These are phyloP conservation scores for Carex pumila DNA, from an alignment of 176 grass and related monocot species.

Conservation along the genomic window DNA sequence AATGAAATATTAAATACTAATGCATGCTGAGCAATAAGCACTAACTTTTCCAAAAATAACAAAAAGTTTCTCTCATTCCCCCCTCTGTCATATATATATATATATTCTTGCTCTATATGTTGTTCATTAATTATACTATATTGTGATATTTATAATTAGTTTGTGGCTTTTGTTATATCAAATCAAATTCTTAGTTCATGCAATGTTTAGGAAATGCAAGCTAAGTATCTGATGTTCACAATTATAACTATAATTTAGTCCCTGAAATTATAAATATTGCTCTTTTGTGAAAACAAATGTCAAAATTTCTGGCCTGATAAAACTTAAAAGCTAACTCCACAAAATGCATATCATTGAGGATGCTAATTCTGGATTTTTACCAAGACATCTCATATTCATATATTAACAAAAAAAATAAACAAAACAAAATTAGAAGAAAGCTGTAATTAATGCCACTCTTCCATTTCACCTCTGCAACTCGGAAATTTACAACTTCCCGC, in stretches of 20 bases:
- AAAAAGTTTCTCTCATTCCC: conserved; percentile 22
- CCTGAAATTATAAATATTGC: not conserved
- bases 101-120: not conserved
- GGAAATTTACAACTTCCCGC: conserved; percentile 13
- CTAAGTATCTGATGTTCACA: not conserved
- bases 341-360: not conserved
- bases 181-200: not conserved
- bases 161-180: not conserved
- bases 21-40: conserved; percentile 23
- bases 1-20: not conserved
- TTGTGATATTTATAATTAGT: not conserved
- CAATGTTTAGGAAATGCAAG: not conserved
- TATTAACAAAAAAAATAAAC: not conserved
- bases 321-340: not conserved
- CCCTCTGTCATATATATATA: conserved; percentile 4
- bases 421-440: not conserved
- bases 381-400: not conserved
- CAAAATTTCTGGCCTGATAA: not conserved
- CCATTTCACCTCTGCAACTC: conserved; percentile 3
- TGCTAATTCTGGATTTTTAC: not conserved
- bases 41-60: conserved; percentile 28
- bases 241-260: not conserved
- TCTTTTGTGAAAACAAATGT: not conserved
- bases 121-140: conserved; percentile 9
- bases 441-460: not conserved